Evolutionary conservation across 208 protist genomes (phyloP).

Genomic region (Leishmania turanica): DNA sequence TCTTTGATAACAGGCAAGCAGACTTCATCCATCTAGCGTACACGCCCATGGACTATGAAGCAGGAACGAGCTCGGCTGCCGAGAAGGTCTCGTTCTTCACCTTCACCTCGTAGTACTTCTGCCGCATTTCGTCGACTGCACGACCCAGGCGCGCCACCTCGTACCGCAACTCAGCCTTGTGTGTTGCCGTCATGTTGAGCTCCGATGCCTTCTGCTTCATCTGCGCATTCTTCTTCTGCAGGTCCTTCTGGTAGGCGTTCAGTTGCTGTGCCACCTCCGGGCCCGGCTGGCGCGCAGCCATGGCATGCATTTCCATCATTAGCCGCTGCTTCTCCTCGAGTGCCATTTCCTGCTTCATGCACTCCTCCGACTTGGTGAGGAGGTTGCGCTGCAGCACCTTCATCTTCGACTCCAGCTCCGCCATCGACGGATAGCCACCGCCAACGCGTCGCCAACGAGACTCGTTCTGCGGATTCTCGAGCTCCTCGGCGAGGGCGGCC

Average conservation of each 20-base stretch:
- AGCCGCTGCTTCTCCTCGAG: constrained; percentile 97
- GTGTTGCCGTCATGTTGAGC: constrained; percentile 88
- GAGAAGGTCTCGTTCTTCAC: constrained; percentile 64
- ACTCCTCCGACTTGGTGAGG: constrained; percentile 97
- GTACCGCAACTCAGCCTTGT: constrained; percentile 92
- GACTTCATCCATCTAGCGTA: neutral
- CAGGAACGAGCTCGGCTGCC: neutral
- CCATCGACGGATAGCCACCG: constrained; percentile 90
- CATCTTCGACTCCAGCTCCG: constrained; percentile 96
- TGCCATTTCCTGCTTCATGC: constrained; percentile 95
- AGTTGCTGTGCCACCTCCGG: constrained; percentile 96
- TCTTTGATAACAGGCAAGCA: neutral
- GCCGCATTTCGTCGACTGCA: constrained; percentile 95
- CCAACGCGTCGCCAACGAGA: constrained; percentile 94
- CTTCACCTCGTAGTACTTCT: constrained; percentile 94
- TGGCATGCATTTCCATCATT: constrained; percentile 94
- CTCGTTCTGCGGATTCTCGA: constrained; percentile 95
- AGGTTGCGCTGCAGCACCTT: constrained; percentile 95
- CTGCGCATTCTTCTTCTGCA: constrained; percentile 92
- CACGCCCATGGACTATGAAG: neutral
- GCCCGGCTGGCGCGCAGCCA: constrained; percentile 95
- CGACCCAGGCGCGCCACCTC: constrained; percentile 92
- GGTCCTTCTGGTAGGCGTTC: constrained; percentile 91
- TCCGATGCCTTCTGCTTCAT: constrained; percentile 95
- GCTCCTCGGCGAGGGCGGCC: constrained; percentile 96